phyloP scores from a whole-genome alignment of 805 yeast genomes.

The Starmerella apicola region DNA sequence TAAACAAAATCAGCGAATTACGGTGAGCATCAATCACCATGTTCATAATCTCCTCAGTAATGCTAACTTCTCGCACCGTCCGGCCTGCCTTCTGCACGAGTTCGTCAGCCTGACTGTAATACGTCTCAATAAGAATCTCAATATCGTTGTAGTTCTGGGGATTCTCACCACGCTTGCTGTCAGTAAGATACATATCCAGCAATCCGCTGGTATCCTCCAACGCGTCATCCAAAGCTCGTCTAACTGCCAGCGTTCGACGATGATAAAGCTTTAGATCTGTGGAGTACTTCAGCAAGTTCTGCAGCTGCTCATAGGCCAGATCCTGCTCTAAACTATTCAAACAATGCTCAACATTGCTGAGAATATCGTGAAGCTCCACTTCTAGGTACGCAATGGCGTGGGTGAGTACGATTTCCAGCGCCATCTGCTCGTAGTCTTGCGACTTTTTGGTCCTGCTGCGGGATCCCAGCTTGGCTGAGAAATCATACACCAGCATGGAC shows the following conservation, averaged over 20 bases:
- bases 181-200: conserved; percentile 62
- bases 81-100: conserved; percentile 84
- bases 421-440: conserved; percentile 69
- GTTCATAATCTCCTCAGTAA: conserved; percentile 87
- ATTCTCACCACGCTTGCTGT: conserved; percentile 28
- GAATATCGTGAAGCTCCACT: conserved; percentile 53
- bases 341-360: conserved; percentile 47
- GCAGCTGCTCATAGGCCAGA: conserved; percentile 61
- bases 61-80: conserved; percentile 65
- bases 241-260: conserved; percentile 62
- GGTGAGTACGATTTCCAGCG: conserved; percentile 68
- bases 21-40: conserved; percentile 85
- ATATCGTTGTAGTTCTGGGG: conserved; percentile 36
- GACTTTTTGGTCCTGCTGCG: conserved; percentile 9
- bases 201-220: conserved; percentile 80
- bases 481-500: conserved; percentile 72
- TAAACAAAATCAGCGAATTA: conserved; percentile 78
- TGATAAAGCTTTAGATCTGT: conserved; percentile 59
- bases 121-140: conserved; percentile 78
- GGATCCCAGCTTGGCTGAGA: conserved; percentile 54
- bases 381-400: conserved; percentile 72
- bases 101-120: conserved; percentile 85
- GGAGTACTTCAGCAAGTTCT: conserved; percentile 60
- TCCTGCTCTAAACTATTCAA: conserved; percentile 63
- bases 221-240: conserved; percentile 71